A percentile compares a stretch with the other conserved stretches of the same genome.
phyloP scores from a whole-genome alignment of 495 filamentous ascomycete species.

The Lepraria neglecta region DNA sequence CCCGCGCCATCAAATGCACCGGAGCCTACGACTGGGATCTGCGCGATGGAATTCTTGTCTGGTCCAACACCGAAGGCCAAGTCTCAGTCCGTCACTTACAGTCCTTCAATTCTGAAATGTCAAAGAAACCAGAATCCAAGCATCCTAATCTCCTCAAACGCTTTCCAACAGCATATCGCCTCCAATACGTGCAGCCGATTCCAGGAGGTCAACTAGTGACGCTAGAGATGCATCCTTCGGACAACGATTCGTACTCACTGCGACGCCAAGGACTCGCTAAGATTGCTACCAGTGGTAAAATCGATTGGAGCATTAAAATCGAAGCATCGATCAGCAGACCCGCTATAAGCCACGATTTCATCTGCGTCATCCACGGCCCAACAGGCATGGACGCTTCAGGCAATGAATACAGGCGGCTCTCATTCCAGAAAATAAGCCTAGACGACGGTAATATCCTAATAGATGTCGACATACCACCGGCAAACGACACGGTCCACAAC shows the following conservation, averaged over 20 bases:
- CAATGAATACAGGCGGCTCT: neutral
- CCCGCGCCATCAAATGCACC: neutral
- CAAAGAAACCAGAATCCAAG: neutral
- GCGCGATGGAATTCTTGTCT: neutral
- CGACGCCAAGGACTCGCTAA: neutral
- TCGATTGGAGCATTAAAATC: neutral
- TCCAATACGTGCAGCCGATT: neutral
- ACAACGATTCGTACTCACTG: too few relatives aligned
- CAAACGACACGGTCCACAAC: neutral
- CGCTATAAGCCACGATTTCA: neutral
- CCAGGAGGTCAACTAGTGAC: neutral
- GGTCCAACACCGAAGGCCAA: neutral
- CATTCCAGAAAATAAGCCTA: neutral
- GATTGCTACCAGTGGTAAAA: neutral
- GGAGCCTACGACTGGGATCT: conserved; percentile 2
- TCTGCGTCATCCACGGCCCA: neutral
- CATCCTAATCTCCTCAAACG: neutral
- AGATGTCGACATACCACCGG: neutral
- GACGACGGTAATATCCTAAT: neutral
- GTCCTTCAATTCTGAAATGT: neutral
- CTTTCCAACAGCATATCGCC: neutral
- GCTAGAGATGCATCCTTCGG: neutral
- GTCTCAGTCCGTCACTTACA: neutral
- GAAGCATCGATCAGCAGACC: neutral
- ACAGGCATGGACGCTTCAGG: neutral